Conservation (phyloP, 257 asterid species). For the Solanum acaule region DNA sequence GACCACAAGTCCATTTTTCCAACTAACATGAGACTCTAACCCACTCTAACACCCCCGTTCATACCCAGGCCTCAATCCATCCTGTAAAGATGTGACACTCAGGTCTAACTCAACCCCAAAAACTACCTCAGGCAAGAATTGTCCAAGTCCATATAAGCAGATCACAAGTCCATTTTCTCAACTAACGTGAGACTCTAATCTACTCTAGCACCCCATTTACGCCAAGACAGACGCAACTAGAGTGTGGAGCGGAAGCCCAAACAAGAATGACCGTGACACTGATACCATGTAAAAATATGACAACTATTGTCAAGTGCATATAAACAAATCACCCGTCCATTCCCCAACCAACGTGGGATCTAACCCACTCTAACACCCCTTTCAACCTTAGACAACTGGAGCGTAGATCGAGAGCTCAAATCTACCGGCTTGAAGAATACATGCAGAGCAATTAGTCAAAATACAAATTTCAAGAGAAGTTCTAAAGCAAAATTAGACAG, state of each 20-base stretch:
- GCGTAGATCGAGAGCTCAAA: accelerated
- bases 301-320: neutral
- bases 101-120: too few species aligned
- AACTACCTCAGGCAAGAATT: too few species aligned
- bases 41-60: too few species aligned
- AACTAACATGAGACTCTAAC: neutral
- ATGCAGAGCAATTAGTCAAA: neutral
- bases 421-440: neutral
- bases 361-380: neutral
- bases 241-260: neutral
- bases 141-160: too few species aligned
- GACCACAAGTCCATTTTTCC: neutral
- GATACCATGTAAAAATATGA: neutral
- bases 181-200: too few species aligned
- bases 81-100: too few species aligned
- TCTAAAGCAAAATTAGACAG: neutral
- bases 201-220: neutral
- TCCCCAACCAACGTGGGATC: neutral
- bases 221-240: neutral
- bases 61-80: too few species aligned
- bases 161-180: too few species aligned
- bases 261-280: neutral
- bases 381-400: neutral
- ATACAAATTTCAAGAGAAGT: neutral
- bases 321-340: neutral